These are phyloP conservation scores for Simmondsia chinensis DNA, from an alignment of 148 eudicot genomes.

Conservation along the genomic window DNA sequence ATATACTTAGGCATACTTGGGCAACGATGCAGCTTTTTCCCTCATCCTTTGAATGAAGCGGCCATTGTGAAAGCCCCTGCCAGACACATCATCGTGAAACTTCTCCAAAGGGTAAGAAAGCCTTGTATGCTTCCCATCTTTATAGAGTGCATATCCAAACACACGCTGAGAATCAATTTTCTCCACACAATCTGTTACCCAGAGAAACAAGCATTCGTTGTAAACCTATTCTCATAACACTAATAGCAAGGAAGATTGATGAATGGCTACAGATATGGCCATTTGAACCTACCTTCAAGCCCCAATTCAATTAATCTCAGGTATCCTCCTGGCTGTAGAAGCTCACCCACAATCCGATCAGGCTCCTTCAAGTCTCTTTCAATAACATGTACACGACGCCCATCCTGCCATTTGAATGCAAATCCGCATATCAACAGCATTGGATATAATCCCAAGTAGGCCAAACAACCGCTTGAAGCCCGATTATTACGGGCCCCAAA, in stretches of 20 bases:
- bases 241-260: neutral
- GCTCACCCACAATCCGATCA: conserved; percentile 82
- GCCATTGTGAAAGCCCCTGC: conserved; percentile 84
- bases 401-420: conserved; percentile 32
- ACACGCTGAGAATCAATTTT: conserved; percentile 72
- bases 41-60: conserved; percentile 81
- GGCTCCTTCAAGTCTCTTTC: conserved; percentile 80
- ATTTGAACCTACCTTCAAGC: conserved; percentile 42
- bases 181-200: conserved; percentile 60
- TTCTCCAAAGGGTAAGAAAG: conserved; percentile 76
- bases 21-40: conserved; percentile 65
- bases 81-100: conserved; percentile 67
- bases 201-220: neutral
- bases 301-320: conserved; percentile 70
- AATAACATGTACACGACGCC: conserved; percentile 69
- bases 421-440: too few relatives aligned
- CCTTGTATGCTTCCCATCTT: conserved; percentile 61
- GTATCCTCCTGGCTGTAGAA: conserved; percentile 82
- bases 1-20: conserved; percentile 70
- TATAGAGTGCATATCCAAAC: conserved; percentile 75
- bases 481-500: too few relatives aligned
- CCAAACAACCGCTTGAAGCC: too few relatives aligned
- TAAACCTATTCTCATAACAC: neutral
- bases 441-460: too few relatives aligned
- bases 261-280: neutral